Evolutionary conservation across 1,284 basidiomycete species (phyloP).

Genomic region (Pisolithus thermaeus): DNA sequence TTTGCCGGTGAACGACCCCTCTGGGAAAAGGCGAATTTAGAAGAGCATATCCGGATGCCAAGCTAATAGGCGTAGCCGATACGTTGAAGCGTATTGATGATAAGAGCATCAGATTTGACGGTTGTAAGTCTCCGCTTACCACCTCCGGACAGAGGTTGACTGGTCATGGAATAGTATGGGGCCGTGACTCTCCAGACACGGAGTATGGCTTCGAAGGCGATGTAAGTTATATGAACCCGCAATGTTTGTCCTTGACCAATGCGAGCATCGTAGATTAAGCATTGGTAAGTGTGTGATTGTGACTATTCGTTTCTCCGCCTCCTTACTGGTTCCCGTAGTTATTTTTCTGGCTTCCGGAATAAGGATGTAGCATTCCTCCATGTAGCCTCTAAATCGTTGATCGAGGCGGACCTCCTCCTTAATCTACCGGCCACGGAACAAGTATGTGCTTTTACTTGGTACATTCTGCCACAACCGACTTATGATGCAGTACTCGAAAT

Average conservation of each 20-base stretch:
- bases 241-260: background rate
- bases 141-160: constrained; percentile 5
- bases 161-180: constrained; percentile 41
- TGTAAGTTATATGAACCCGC: constrained; percentile 34
- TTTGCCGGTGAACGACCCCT: background rate
- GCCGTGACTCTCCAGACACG: constrained; percentile 53
- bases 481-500: constrained; percentile 43
- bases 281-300: constrained; percentile 40
- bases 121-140: constrained; percentile 40
- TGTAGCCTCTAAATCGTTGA: constrained; percentile 67
- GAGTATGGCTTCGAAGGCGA: constrained; percentile 83
- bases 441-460: constrained; percentile 35
- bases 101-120: constrained; percentile 47
- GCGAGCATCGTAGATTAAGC: constrained; percentile 44
- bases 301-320: background rate
- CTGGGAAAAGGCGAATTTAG: constrained; percentile 54
- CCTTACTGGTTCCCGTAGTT: constrained; percentile 36
- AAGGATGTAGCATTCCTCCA: constrained; percentile 92
- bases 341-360: constrained; percentile 79
- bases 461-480: background rate
- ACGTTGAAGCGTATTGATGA: constrained; percentile 41
- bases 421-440: constrained; percentile 88
- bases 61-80: constrained; percentile 62
- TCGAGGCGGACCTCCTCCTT: constrained; percentile 87
- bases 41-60: constrained; percentile 72